Conservation (phyloP, 352 stramenopile genomes). For the Phytophthora multivora region DNA sequence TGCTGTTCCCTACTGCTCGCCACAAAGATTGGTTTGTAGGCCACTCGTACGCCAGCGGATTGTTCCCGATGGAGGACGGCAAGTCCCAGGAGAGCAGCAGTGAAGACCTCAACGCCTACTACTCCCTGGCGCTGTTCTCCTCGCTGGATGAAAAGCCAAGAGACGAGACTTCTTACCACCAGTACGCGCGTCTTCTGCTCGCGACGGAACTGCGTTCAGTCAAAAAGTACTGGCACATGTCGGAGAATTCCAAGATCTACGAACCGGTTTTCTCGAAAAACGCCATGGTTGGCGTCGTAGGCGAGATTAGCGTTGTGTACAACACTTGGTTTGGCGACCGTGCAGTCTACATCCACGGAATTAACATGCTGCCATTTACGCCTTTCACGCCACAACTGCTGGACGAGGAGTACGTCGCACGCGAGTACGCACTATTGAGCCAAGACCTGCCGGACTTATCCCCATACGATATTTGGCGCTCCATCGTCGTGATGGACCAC, state of each 20-base stretch:
- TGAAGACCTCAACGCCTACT: slow-evolving; percentile 97
- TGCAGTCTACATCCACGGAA: slow-evolving; percentile 79
- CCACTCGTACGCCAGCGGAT: slow-evolving; percentile 95
- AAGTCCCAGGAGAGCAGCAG: slow-evolving; percentile 97
- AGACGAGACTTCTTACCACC: slow-evolving; percentile 52
- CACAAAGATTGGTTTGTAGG: slow-evolving; percentile 97
- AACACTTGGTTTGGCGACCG: slow-evolving; percentile 85
- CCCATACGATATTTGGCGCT: slow-evolving; percentile 72
- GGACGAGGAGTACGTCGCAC: slow-evolving; percentile 57
- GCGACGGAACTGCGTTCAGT: slow-evolving; percentile 92
- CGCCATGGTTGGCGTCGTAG: slow-evolving; percentile 80
- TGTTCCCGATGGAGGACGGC: slow-evolving; percentile 94
- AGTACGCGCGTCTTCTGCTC: slow-evolving; percentile 92
- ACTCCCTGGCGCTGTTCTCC: slow-evolving; percentile 90
- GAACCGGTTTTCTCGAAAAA: slow-evolving; percentile 76
- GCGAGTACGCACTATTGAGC: slow-evolving; percentile 59
- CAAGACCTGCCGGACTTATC: slow-evolving; percentile 46
- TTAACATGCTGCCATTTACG: slow-evolving; percentile 87
- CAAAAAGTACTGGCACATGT: slow-evolving; percentile 97
- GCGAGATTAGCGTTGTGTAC: slow-evolving; percentile 79
- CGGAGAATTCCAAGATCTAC: slow-evolving; percentile 72
- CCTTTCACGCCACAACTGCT: slow-evolving; percentile 69
- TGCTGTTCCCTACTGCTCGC: slow-evolving; percentile 86
- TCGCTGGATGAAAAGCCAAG: slow-evolving; percentile 56
- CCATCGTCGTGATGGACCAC: slow-evolving; percentile 72